Conservation (phyloP, 177 flowering plant genomes). For the Vitis hybrid region DNA sequence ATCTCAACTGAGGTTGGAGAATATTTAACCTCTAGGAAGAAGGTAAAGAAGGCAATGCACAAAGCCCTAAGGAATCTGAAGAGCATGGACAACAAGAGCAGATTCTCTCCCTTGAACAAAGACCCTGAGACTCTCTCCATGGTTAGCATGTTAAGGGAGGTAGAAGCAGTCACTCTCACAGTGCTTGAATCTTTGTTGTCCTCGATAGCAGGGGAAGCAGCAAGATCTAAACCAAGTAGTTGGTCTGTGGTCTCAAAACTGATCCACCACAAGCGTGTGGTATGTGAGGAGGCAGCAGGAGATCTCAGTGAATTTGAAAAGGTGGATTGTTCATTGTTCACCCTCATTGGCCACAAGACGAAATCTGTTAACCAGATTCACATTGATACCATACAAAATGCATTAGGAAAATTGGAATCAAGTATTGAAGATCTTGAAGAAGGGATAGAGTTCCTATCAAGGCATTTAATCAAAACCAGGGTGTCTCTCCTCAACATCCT, state of each 20-base stretch:
- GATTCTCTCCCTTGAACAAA: constrained; percentile 12
- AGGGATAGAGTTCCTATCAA: no score
- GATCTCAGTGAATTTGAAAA: not conserved
- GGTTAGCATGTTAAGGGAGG: constrained; percentile 28
- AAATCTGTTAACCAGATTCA: no score
- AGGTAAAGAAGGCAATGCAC: constrained; percentile 28
- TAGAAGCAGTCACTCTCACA: constrained; percentile 19
- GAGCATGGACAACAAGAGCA: constrained; percentile 7
- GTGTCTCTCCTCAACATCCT: no score
- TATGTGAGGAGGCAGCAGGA: not conserved
- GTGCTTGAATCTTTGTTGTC: constrained; percentile 31
- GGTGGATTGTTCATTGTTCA: no score
- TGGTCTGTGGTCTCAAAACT: constrained; percentile 42
- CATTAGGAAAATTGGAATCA: no score
- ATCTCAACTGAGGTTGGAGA: constrained; percentile 12
- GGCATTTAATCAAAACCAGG: no score
- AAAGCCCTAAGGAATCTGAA: constrained; percentile 29
- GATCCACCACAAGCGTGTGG: constrained; percentile 9
- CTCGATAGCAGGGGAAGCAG: constrained; percentile 19
- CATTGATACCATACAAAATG: no score
- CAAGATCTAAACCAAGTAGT: constrained; percentile 11
- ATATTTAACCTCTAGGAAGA: constrained; percentile 34
- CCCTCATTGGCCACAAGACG: no score
- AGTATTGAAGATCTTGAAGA: no score
- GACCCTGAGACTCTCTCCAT: constrained; percentile 14